phyloP scores from a whole-genome alignment of 352 stramenopile genomes.

The Phytophthora cajani region DNA sequence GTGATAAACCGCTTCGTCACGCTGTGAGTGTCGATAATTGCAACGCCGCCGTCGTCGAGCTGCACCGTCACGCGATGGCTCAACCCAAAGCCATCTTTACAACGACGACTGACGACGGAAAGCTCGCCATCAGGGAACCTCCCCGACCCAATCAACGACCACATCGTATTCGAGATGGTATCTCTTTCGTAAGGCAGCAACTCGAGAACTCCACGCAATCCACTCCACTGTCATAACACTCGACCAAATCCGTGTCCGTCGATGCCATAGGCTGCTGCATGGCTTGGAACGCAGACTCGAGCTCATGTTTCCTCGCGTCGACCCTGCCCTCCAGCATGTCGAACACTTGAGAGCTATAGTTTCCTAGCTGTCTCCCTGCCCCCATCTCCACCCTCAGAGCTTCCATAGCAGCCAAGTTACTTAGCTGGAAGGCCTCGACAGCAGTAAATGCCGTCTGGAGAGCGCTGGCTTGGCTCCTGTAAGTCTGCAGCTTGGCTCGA shows the following conservation, averaged over 20 bases:
- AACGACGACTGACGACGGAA: constrained; percentile 3
- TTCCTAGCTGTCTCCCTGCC: not conserved
- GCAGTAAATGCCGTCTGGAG: constrained; percentile 1
- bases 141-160: constrained; percentile 11
- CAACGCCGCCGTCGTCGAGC: not conserved
- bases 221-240: not conserved
- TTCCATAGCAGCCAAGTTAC: not conserved
- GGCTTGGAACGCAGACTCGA: not conserved
- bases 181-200: constrained; percentile 19
- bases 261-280: constrained; percentile 8
- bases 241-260: constrained; percentile 10
- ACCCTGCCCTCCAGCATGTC: constrained; percentile 27
- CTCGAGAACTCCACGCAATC: constrained; percentile 6
- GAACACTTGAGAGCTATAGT: not conserved
- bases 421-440: constrained; percentile 1
- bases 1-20: constrained; percentile 26
- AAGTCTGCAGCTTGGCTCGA: constrained; percentile 5
- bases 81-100: constrained; percentile 10
- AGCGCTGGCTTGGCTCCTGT: not conserved
- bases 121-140: constrained; percentile 14
- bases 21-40: constrained; percentile 11
- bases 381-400: constrained; percentile 9
- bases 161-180: constrained; percentile 9
- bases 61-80: constrained; percentile 7
- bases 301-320: constrained; percentile 11